A percentile compares a stretch with the other conserved stretches of the same genome.
Conservation (phyloP, 73 alveolate genomes). For the Paramecium pentaurelia region DNA sequence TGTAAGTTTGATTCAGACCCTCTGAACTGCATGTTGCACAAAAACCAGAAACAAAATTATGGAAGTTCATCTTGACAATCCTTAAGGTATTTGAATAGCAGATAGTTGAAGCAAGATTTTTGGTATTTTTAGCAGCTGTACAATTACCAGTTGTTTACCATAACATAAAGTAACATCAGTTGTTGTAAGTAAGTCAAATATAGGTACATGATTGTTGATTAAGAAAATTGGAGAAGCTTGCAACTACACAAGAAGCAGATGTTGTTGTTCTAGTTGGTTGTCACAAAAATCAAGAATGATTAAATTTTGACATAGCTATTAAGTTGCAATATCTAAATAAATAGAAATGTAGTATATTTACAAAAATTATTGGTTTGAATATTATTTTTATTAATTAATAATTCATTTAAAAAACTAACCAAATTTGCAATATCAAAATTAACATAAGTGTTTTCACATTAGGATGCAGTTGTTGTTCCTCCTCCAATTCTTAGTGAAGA, state of each 20-base stretch:
- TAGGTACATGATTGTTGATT: neutral
- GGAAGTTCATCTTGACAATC: neutral
- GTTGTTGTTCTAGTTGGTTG: neutral
- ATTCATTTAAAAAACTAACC: no score
- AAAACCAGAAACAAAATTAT: neutral
- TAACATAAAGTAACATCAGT: neutral
- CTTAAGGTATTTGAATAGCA: neutral
- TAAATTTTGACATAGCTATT: neutral
- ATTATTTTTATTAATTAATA: no score
- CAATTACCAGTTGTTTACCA: neutral
- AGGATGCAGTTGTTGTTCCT: neutral
- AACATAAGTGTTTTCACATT: neutral
- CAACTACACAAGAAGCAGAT: neutral
- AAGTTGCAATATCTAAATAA: neutral
- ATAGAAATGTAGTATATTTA: neutral
- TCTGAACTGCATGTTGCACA: neutral
- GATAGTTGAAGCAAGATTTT: neutral
- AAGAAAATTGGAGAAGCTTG: neutral
- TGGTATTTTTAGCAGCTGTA: neutral
- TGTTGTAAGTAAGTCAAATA: neutral
- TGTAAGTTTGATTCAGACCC: neutral
- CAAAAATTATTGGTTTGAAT: no score
- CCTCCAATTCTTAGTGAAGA: neutral
- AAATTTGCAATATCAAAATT: neutral
- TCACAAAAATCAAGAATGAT: neutral